Evolutionary conservation across 495 filamentous ascomycete species (phyloP).

Genomic region (Daldinia childiae): DNA sequence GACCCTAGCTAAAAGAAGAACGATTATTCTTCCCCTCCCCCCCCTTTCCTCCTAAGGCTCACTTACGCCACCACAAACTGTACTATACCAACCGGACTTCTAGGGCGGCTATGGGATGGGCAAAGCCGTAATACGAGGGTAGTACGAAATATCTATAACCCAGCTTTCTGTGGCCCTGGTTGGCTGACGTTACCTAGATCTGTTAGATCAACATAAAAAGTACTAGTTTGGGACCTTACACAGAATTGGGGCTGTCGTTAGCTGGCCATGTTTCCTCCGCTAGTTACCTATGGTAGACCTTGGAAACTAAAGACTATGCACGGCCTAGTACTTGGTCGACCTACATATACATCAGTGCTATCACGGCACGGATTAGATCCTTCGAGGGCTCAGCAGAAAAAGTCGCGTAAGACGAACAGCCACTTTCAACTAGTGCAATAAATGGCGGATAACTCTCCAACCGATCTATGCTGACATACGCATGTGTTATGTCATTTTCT

Average conservation of each 20-base stretch:
- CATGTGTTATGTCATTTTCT: constrained; percentile 17
- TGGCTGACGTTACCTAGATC: neutral
- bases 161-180: neutral
- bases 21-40: neutral
- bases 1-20: neutral
- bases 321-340: neutral
- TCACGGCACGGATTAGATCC: neutral
- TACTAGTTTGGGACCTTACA: neutral
- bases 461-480: neutral
- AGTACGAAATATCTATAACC: neutral
- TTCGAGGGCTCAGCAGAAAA: neutral
- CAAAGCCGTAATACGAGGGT: neutral
- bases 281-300: no score
- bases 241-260: neutral
- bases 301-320: no score
- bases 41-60: neutral
- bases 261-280: neutral
- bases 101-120: neutral
- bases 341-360: neutral
- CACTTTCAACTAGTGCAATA: neutral
- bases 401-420: neutral
- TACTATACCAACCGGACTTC: neutral
- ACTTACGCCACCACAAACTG: constrained; percentile 8
- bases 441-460: constrained; percentile 8
- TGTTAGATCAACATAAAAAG: constrained; percentile 4